Evolutionary conservation across 1,139 yeast genomes (phyloP).

Genomic region (Nakaseomyces sp.): DNA sequence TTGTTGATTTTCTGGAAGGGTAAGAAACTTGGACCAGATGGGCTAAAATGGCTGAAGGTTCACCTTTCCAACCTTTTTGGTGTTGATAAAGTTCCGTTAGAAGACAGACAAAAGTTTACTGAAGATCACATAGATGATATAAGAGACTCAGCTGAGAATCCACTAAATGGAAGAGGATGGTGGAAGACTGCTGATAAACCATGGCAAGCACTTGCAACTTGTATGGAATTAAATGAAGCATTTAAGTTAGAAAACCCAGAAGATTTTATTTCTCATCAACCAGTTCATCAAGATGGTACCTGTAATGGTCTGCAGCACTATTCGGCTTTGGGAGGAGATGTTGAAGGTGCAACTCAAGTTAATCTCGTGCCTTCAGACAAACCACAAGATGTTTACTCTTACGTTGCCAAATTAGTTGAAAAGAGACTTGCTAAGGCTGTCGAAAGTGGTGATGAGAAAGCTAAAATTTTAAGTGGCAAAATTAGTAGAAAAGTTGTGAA

Average conservation of each 20-base stretch:
- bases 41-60: constrained; percentile 80
- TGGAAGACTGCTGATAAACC: constrained; percentile 90
- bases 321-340: constrained; percentile 95
- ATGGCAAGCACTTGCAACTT: constrained; percentile 88
- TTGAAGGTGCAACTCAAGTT: constrained; percentile 90
- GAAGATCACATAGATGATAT: constrained; percentile 59
- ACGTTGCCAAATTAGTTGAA: constrained; percentile 67
- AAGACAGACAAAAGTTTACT: constrained; percentile 65
- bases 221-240: constrained; percentile 73
- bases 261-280: constrained; percentile 66
- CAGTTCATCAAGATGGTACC: constrained; percentile 96
- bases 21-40: constrained; percentile 61
- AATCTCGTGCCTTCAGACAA: constrained; percentile 71
- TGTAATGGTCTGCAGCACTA: constrained; percentile 97
- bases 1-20: constrained; percentile 86
- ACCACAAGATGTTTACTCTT: constrained; percentile 87
- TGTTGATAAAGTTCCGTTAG: constrained; percentile 70
- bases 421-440: constrained; percentile 53
- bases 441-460: constrained; percentile 40
- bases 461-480: constrained; percentile 40
- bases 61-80: constrained; percentile 88
- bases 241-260: constrained; percentile 63
- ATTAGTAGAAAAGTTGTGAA: constrained; percentile 83
- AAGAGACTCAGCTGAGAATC: constrained; percentile 60
- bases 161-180: constrained; percentile 55